Conservation (phyloP, 768 basidiomycete genomes). For the Boletus vinaceobasis region DNA sequence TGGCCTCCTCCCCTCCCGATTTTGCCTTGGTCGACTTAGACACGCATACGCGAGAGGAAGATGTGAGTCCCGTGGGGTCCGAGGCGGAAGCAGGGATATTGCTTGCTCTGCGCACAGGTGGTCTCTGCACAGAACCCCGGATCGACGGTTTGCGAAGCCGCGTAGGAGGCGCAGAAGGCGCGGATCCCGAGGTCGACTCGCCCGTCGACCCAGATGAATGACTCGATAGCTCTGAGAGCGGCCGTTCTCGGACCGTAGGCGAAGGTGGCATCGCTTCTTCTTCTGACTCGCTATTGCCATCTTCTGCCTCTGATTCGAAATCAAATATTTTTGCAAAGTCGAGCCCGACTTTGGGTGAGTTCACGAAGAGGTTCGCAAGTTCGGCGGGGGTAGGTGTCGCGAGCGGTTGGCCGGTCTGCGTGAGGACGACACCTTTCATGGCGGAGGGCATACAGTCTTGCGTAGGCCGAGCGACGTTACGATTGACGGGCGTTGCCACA, state of each 20-base stretch:
- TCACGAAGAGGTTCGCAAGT: conserved; percentile 62
- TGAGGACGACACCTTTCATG: conserved; percentile 78
- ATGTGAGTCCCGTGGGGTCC: conserved; percentile 36
- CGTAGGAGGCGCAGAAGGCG: conserved; percentile 37
- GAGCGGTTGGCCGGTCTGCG: conserved; percentile 71
- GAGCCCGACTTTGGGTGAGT: conserved; percentile 66
- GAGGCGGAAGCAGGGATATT: conserved; percentile 38
- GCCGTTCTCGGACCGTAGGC: conserved; percentile 43
- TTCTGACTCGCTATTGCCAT: conserved; percentile 30
- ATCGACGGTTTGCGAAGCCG: conserved; percentile 58
- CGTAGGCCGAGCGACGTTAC: conserved; percentile 26
- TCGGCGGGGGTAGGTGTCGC: conserved; percentile 69
- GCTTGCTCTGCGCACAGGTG: conserved; percentile 19
- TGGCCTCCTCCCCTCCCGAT: neutral
- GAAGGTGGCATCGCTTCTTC: conserved; percentile 41
- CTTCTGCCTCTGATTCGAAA: conserved; percentile 38
- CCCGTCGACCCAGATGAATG: conserved; percentile 28
- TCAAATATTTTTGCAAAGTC: conserved; percentile 81
- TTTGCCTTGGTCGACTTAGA: conserved; percentile 19
- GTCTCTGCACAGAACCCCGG: conserved; percentile 37
- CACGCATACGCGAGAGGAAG: conserved; percentile 14
- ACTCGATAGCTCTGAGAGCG: conserved; percentile 26
- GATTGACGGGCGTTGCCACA: conserved; percentile 51
- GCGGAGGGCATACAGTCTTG: conserved; percentile 43
- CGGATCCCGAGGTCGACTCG: conserved; percentile 18